Conservation (phyloP, 1,284 basidiomycete genomes). For the Macrocystidia cucumis region DNA sequence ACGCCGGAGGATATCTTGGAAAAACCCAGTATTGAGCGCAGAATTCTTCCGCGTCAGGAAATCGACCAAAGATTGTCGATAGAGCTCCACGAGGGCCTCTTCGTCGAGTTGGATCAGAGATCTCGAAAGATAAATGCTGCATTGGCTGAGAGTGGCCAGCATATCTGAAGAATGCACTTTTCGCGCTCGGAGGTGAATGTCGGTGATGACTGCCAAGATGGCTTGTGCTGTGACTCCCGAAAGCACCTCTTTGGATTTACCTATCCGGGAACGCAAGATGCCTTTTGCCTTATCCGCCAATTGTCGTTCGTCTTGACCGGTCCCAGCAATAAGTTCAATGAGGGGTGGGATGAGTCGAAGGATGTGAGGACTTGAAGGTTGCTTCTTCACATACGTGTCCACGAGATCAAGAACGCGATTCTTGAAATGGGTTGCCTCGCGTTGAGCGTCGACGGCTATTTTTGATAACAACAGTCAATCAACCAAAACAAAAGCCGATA, state of each 20-base stretch:
- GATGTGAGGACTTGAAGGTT: constrained; percentile 60
- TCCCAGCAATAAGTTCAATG: constrained; percentile 61
- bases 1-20: constrained; percentile 74
- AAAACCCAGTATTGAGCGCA: constrained; percentile 66
- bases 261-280: constrained; percentile 69
- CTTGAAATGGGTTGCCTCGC: constrained; percentile 91
- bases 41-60: constrained; percentile 82
- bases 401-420: constrained; percentile 91
- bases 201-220: constrained; percentile 44
- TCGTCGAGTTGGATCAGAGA: constrained; percentile 40
- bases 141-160: constrained; percentile 55
- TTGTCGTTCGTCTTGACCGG: constrained; percentile 74
- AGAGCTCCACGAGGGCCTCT: constrained; percentile 41
- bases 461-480: constrained; percentile 4
- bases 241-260: constrained; percentile 69
- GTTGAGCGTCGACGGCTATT: constrained; percentile 56
- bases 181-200: constrained; percentile 71
- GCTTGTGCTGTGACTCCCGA: constrained; percentile 37
- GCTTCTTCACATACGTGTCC: constrained; percentile 76
- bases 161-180: constrained; percentile 62
- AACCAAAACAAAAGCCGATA: constrained; percentile 1
- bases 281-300: constrained; percentile 81
- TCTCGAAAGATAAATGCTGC: constrained; percentile 69
- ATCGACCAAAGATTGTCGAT: constrained; percentile 67
- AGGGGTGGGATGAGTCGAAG: constrained; percentile 72